Base-by-base conservation (phyloP, 306 rosid species). In the Cicer chorassanicum region DNA sequence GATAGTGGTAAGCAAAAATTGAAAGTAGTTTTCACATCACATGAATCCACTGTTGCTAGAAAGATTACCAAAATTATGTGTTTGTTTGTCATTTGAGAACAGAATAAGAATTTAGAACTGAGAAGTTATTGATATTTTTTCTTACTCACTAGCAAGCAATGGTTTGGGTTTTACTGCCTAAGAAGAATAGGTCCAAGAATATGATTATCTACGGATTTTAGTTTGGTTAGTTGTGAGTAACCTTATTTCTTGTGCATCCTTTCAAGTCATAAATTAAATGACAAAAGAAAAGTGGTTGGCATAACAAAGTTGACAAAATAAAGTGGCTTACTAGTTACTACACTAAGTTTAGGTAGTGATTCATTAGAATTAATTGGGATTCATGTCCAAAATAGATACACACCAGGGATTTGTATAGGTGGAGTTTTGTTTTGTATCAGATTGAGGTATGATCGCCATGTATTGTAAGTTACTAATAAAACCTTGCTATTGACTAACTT, bases 141-240 rank as follows among this genome's bases (percentile, higher is more conserved):
- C 14, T 63, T 15, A 29, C 29, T 66, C n/a, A 42, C 38, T 73
- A 18, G 45, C 1, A 2, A 13, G 38, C 3, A 2, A 7, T 42
- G 46, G 64, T 41, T 42, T 66, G 57, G n/a, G 66, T 57, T 72
- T 65, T 57, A 36, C 74, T 57, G 51, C 21, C 34, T 24, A 56
- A 60, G 42, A 67, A 13, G 34, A 68, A 68, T 8, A 16, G 44
- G 19, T 49, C 41, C 50, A 29, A 62, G 16, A 48, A 43, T 64
- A 24, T 68, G 66, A 40, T 57, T 67, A 18, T 62, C 2, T 15
- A 18, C 34, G 70, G 40, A 42, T 62, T 8, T 73, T 21, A 48
- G 3, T 34, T 48, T 29, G 13, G 14, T 34, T 29, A 8, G 13
- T 64, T 55, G 24, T 24, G 19, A 34, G 41, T 16, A 44, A 18